Percentiles rank a stretch among this genome's conserved stretches.
Evolutionary conservation across 2,329 filamentous ascomycete genomes (phyloP).

Genomic region (Scytalidium lignicola): DNA sequence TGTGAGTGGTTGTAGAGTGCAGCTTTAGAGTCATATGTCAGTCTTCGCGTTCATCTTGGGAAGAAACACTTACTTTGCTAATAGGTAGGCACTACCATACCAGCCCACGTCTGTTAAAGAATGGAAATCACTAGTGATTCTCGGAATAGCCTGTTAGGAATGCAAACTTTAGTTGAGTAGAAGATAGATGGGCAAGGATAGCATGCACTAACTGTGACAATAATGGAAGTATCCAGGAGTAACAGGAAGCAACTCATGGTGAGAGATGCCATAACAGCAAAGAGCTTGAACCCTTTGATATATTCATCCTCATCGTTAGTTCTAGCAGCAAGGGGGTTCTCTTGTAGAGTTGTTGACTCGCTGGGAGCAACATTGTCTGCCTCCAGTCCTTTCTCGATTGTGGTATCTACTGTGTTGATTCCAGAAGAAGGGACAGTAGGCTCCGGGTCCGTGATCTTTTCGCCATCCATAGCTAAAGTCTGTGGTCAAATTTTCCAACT

Average conservation of each 20-base stretch:
- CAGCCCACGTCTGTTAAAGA: slow-evolving; percentile 49
- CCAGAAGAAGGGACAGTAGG: neutral
- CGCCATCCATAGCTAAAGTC: neutral
- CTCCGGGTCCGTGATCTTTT: neutral
- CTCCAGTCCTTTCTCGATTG: neutral
- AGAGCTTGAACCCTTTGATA: slow-evolving; percentile 12
- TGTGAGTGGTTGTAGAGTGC: slow-evolving; percentile 44
- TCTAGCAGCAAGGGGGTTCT: neutral
- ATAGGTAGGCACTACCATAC: slow-evolving; percentile 47
- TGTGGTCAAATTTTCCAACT: no score
- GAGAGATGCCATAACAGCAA: slow-evolving; percentile 28
- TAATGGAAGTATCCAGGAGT: slow-evolving; percentile 47
- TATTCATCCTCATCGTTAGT: slow-evolving; percentile 4
- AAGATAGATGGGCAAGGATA: neutral
- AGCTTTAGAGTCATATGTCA: slow-evolving; percentile 27
- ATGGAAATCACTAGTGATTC: slow-evolving; percentile 46
- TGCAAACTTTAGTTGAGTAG: neutral
- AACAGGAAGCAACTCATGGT: slow-evolving; percentile 41
- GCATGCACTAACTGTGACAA: slow-evolving; percentile 37
- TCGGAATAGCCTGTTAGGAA: slow-evolving; percentile 34
- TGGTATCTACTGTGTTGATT: neutral
- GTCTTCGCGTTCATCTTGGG: neutral
- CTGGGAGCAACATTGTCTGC: neutral
- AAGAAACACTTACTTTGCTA: slow-evolving; percentile 28
- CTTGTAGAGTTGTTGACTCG: neutral